Evolutionary conservation across 2,329 filamentous ascomycete genomes (phyloP).

Genomic region (Alternaria rosae): DNA sequence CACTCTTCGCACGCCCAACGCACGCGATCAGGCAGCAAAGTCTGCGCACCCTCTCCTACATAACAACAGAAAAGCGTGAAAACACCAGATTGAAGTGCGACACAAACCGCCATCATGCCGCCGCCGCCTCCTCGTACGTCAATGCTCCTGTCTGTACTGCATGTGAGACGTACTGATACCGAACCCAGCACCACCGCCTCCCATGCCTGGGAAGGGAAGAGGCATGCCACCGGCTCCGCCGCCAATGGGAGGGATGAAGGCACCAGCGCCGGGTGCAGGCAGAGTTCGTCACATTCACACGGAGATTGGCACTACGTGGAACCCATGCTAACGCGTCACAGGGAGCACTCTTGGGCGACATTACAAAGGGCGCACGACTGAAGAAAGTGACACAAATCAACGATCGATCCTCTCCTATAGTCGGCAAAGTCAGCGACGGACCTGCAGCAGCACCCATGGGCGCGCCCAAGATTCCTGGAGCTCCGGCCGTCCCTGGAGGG

Average conservation of each 20-base stretch:
- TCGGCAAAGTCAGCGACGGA: constrained; percentile 65
- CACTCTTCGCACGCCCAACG: constrained; percentile 22
- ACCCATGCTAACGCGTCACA: constrained; percentile 53
- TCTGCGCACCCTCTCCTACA: constrained; percentile 4
- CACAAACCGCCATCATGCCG: constrained; percentile 7
- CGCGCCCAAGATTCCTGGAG: constrained; percentile 83
- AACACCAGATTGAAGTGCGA: neutral
- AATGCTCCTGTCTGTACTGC: neutral
- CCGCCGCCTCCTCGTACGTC: constrained; percentile 42
- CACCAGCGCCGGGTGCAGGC: constrained; percentile 43
- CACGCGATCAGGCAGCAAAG: constrained; percentile 26
- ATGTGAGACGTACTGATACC: constrained; percentile 22
- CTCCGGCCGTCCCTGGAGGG: constrained; percentile 69
- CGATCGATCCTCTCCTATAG: constrained; percentile 82
- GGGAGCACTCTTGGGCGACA: constrained; percentile 88
- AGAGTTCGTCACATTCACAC: constrained; percentile 36
- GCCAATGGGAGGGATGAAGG: constrained; percentile 46
- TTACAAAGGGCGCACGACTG: constrained; percentile 78
- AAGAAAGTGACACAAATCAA: constrained; percentile 87
- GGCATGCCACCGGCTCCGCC: constrained; percentile 48
- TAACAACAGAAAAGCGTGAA: neutral
- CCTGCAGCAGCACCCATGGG: constrained; percentile 69
- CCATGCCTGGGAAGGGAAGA: constrained; percentile 48
- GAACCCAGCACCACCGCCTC: constrained; percentile 37
- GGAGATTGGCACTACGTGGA: constrained; percentile 8